Conservation (phyloP, 78 protist species). For the Trichosphaerium sp. region DNA sequence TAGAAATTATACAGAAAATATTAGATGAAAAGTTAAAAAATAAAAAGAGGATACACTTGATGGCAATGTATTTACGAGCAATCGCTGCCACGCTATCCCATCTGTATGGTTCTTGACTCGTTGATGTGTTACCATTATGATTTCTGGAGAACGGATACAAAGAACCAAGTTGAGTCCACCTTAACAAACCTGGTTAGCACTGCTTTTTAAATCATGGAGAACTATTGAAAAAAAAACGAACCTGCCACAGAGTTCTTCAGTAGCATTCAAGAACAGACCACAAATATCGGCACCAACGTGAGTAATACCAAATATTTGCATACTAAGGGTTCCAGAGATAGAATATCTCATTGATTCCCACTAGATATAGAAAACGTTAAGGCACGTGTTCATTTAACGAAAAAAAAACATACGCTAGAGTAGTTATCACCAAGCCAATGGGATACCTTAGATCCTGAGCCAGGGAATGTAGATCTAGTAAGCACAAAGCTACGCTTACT, state of each 20-base stretch:
- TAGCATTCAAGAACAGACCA: slow-evolving; percentile 62
- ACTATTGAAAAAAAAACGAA: too few species aligned
- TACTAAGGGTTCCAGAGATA: slow-evolving; percentile 58
- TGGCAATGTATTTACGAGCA: slow-evolving; percentile 13
- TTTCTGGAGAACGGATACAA: slow-evolving; percentile 67
- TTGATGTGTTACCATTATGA: slow-evolving; percentile 7
- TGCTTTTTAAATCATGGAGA: too few species aligned
- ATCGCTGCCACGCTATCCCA: slow-evolving; percentile 27
- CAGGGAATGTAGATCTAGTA: slow-evolving; percentile 66
- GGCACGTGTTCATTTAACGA: too few species aligned
- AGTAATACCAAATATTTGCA: slow-evolving; percentile 70
- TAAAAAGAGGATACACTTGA: slow-evolving; percentile 24
- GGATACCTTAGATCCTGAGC: slow-evolving; percentile 40
- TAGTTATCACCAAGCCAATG: slow-evolving; percentile 62
- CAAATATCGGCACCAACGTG: slow-evolving; percentile 84
- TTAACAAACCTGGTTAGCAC: too few species aligned
- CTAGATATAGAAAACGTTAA: too few species aligned
- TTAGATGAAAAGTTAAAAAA: slow-evolving; percentile 34
- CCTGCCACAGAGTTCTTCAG: slow-evolving; percentile 54
- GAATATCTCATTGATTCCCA: too few species aligned
- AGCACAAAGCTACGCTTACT: slow-evolving; percentile 52
- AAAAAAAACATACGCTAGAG: too few species aligned
- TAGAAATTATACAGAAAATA: neutral
- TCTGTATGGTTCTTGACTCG: slow-evolving; percentile 69
- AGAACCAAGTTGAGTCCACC: slow-evolving; percentile 73